phyloP scores from a whole-genome alignment of 1,284 basidiomycete genomes.

The Cutaneotrichosporon mucoides region DNA sequence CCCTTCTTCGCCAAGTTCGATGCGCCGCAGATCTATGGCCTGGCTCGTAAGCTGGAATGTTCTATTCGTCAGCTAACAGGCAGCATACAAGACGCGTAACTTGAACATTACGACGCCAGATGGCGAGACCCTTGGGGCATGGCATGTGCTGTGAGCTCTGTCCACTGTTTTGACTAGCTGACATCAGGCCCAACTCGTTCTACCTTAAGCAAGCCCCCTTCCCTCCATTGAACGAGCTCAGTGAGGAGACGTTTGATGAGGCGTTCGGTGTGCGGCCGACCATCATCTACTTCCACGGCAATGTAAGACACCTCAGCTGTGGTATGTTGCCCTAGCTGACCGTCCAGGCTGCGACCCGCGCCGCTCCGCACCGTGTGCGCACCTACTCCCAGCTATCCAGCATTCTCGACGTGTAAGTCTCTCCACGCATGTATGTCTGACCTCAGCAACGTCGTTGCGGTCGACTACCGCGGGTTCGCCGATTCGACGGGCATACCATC shows the following conservation, averaged over 20 bases:
- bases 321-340: not conserved
- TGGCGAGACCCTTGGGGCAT: conserved; percentile 74
- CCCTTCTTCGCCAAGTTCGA: conserved; percentile 65
- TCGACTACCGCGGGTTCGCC: conserved; percentile 90
- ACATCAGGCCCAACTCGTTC: conserved; percentile 27
- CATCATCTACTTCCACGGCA: conserved; percentile 85
- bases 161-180: not conserved
- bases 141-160: conserved; percentile 68
- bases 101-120: conserved; percentile 68
- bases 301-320: conserved; percentile 50
- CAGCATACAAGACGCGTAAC: conserved; percentile 75
- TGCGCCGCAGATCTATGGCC: conserved; percentile 68
- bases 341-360: conserved; percentile 16
- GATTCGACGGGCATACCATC: conserved; percentile 76
- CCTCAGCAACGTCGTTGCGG: conserved; percentile 65
- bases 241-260: conserved; percentile 35
- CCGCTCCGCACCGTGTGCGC: conserved; percentile 8
- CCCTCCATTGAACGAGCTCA: conserved; percentile 24
- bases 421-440: conserved; percentile 11
- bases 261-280: conserved; percentile 66
- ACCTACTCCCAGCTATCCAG: conserved; percentile 2
- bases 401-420: conserved; percentile 29
- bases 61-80: conserved; percentile 3
- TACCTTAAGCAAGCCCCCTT: conserved; percentile 20
- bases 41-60: conserved; percentile 64